Evolutionary conservation across 768 basidiomycete genomes (phyloP).

Genomic region (Russula sp.): DNA sequence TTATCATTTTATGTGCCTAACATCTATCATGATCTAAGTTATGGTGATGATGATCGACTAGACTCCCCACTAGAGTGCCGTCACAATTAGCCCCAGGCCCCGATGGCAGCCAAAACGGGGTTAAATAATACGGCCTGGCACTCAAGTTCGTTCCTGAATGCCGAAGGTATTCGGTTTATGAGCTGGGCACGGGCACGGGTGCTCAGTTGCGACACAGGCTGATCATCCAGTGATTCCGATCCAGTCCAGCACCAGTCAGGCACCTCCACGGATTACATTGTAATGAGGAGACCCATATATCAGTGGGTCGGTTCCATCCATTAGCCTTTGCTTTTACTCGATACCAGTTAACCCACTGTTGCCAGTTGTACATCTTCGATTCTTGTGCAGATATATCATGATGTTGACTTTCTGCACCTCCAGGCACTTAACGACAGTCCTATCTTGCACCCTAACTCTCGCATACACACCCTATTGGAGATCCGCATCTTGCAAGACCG

Average conservation of each 20-base stretch:
- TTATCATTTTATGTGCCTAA: too few species aligned
- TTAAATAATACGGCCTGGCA: neutral
- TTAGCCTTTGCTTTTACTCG: neutral
- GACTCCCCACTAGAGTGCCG: too few species aligned
- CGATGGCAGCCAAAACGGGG: neutral
- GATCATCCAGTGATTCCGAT: too few species aligned
- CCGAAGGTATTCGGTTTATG: neutral
- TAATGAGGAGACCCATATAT: neutral
- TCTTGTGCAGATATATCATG: neutral
- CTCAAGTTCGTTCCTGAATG: neutral
- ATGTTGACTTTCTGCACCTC: neutral
- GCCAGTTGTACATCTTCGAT: too few species aligned
- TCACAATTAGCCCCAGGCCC: neutral
- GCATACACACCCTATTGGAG: neutral
- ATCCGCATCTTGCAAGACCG: too few species aligned
- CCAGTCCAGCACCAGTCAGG: too few species aligned
- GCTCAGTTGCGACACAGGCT: neutral
- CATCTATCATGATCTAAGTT: too few species aligned
- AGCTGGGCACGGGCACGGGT: neutral
- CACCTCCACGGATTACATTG: neutral
- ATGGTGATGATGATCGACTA: too few species aligned
- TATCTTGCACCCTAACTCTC: neutral
- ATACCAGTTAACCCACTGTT: neutral
- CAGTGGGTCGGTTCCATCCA: neutral
- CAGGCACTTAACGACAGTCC: neutral